These are phyloP conservation scores for Paramecium tetraurelia DNA, from an alignment of 73 alveolate species.

Conservation along the genomic window DNA sequence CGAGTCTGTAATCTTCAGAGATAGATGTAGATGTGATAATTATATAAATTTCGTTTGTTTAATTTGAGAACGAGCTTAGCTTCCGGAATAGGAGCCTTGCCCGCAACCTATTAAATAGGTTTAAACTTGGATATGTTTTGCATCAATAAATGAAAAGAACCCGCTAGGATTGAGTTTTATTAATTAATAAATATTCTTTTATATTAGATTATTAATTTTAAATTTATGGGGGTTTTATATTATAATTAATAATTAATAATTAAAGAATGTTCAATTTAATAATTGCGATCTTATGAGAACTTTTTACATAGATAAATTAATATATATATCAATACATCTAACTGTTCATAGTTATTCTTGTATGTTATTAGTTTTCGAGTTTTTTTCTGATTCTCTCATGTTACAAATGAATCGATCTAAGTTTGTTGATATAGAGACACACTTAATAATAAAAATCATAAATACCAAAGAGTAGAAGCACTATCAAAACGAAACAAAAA, in stretches of 20 bases:
- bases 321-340: not conserved
- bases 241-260: no score
- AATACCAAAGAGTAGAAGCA: not conserved
- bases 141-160: not conserved
- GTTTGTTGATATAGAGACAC: not conserved
- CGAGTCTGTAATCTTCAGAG: no score
- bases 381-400: not conserved
- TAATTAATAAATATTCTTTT: not conserved
- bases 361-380: not conserved
- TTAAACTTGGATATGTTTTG: constrained; percentile 35
- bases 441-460: not conserved
- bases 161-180: not conserved
- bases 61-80: constrained; percentile 25
- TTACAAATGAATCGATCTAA: not conserved
- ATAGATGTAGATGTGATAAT: not conserved
- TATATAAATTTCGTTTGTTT: constrained; percentile 27
- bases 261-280: no score
- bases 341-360: constrained; percentile 15
- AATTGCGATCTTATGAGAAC: no score
- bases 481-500: not conserved
- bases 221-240: not conserved
- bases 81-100: constrained; percentile 54
- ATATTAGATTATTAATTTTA: not conserved
- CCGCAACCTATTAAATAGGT: constrained; percentile 52
- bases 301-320: not conserved